phyloP scores from a whole-genome alignment of 495 filamentous ascomycete genomes.

The Rostrohypoxylon terebratum region DNA sequence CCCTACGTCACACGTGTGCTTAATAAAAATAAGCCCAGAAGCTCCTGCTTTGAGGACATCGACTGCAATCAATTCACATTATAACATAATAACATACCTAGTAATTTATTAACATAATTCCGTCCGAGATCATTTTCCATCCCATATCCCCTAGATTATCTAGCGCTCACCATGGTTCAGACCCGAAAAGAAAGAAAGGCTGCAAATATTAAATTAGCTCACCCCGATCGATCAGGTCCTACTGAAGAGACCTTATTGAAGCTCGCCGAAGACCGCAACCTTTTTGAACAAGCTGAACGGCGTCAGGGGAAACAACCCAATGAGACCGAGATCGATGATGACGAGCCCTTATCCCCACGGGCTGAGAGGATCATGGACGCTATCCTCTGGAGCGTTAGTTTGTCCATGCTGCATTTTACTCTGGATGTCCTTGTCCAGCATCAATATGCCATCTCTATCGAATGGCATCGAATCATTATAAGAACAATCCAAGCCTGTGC shows the following conservation, averaged over 20 bases:
- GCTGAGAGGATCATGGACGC: constrained; percentile 68
- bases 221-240: constrained; percentile 68
- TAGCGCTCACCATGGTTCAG: constrained; percentile 53
- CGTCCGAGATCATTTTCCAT: not conserved
- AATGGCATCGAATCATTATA: constrained; percentile 66
- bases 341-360: constrained; percentile 48
- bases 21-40: not conserved
- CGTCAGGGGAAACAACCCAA: constrained; percentile 51
- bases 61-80: not conserved
- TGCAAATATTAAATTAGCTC: constrained; percentile 64
- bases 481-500: constrained; percentile 63
- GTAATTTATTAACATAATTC: not conserved
- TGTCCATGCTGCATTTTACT: constrained; percentile 86
- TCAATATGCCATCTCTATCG: constrained; percentile 82
- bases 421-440: constrained; percentile 91
- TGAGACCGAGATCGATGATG: constrained; percentile 47
- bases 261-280: constrained; percentile 68
- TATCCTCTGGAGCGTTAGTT: constrained; percentile 74
- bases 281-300: constrained; percentile 58
- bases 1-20: too few relatives aligned
- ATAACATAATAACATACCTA: too few relatives aligned
- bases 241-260: constrained; percentile 71
- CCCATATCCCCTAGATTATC: not conserved
- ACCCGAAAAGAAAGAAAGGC: constrained; percentile 62
- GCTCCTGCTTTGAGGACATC: not conserved